Evolutionary conservation across 2,329 filamentous ascomycete genomes (phyloP).

Genomic region (Exophiala sideris): DNA sequence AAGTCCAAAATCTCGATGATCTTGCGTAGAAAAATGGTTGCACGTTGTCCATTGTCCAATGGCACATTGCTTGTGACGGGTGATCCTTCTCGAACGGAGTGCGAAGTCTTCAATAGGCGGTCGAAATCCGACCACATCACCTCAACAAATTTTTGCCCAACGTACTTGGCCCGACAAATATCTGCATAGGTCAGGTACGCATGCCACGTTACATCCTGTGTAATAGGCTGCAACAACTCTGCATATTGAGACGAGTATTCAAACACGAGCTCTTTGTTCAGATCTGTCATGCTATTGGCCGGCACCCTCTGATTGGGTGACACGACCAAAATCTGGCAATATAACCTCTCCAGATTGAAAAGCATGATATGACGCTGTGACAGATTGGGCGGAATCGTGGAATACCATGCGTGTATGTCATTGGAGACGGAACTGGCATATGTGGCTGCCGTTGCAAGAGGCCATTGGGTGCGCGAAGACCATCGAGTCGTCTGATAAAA

Average conservation of each 20-base stretch:
- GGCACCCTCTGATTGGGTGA: conserved; percentile 75
- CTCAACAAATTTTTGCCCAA: conserved; percentile 56
- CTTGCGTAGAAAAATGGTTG: conserved; percentile 22
- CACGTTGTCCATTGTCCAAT: conserved; percentile 25
- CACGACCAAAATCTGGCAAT: conserved; percentile 86
- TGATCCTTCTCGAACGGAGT: conserved; percentile 11
- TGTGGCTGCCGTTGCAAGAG: conserved; percentile 62
- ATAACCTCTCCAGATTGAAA: conserved; percentile 84
- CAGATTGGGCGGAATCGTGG: conserved; percentile 66
- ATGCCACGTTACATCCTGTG: conserved; percentile 56
- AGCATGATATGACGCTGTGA: conserved; percentile 66
- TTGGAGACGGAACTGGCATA: conserved; percentile 41
- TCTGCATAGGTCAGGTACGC: conserved; percentile 84
- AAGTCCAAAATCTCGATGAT: conserved; percentile 27
- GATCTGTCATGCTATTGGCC: conserved; percentile 59
- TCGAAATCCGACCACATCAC: conserved; percentile 55
- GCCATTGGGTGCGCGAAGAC: conserved; percentile 59
- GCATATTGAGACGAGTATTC: conserved; percentile 83
- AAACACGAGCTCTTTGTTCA: conserved; percentile 77
- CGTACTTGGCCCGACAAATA: conserved; percentile 76
- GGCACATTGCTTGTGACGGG: conserved; percentile 8
- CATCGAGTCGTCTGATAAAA: conserved; percentile 83
- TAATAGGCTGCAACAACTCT: conserved; percentile 66
- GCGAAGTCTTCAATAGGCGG: conserved; percentile 34
- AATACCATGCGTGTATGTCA: conserved; percentile 73